Base-by-base conservation (phyloP, 2,329 filamentous ascomycete genomes). In the Monosporascus sp. region DNA sequence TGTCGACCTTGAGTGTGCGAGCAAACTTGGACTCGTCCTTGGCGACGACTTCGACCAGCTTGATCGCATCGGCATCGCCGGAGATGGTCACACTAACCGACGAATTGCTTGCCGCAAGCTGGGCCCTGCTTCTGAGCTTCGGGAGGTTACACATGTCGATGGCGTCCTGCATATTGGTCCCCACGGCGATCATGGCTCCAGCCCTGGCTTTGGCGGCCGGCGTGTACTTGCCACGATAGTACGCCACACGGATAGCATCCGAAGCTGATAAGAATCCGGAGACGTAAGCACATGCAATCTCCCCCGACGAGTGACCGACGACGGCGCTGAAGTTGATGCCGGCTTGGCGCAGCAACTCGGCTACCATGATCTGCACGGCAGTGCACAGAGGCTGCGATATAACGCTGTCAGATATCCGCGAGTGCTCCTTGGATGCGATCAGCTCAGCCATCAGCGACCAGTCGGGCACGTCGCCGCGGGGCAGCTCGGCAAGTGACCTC, bases 101-200 rank as follows among this genome's bases (percentile, higher is more conserved):
- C 24, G 24, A 26, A 7, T 26, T 26, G 24, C 24, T 26, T 26
- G 24, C 24, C 24, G 24, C 24, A 26, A 26, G 24, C 31, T 50
- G 35, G 24, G 24, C 24, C 24, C 24, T 26, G 24, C 24, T 26
- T 26, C 24, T 26, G 24, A 26, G 24, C 24, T 26, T 26, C 24
- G 24, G 24, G 24, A 26, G 24, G 24, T 7, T 26, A 26, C 24
- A 26, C 24, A 26, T 26, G 24, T 26, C 24, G 24, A 26, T 26
- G 6, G 24, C 24, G 24, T 26, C 24, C 7, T 26, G 24, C 24
- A 26, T 26, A 26, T 7, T 26, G 24, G 24, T 26, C 24, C 24
- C 24, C 24, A 72, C 70, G 0, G 74, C 74, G 51, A 77, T 65
- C 76, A 78, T 78, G 5, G 66, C 66, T 2, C 74, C 72, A 17